Evolutionary conservation across 1,284 basidiomycete genomes (phyloP), one percentile per base, ranked within the genome.

Genomic region (Cryptococcus jaspeensis): DNA sequence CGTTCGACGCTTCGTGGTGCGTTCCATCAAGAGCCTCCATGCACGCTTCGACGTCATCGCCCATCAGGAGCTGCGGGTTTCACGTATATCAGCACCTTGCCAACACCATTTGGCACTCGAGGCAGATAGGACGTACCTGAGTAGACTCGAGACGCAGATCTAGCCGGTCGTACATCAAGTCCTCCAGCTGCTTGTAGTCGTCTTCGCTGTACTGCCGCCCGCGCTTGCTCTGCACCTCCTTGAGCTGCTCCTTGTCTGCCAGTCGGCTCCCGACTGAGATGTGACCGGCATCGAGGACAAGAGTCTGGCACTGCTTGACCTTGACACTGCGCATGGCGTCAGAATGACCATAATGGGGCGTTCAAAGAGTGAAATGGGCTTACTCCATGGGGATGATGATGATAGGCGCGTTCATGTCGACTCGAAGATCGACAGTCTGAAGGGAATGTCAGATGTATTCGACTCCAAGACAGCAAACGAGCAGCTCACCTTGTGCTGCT

Each of bases 361-460:
- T 18, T 16, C 13, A 35, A n/a, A 16, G 38, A 35, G 11, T 7
- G 23, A 20, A 20, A 23, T 5, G 38, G 13, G 18, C 61, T 60
- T 44, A 64, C 90, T 91, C 86, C 79, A 99, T 95, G 2, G 96
- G 96, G 43, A 99, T 84, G 64, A 99, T 92, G 73, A 99, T 97
- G 71, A 99, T 87, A 4, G 96, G 96, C 2, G 96, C 93, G 71
- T 97, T 92, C 82, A 99, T 85, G 71, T 99, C 95, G 78, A 99
- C 86, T 65, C 91, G 89, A 35, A 99, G 82, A 73, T 99, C 95
- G 47, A 99, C 82, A 0, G 95, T 99, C 80, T 95, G 28, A 5
- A 32, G 28, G 28, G 18, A 16, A 46, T 15, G 39, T 62, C 48
- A 55, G 58, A 40, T 47, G 28, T 2, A 35, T 12, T 11, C 25